Base-by-base conservation (phyloP, 169 alveolate genomes). In the Pseudocohnilembus persalinus region DNA sequence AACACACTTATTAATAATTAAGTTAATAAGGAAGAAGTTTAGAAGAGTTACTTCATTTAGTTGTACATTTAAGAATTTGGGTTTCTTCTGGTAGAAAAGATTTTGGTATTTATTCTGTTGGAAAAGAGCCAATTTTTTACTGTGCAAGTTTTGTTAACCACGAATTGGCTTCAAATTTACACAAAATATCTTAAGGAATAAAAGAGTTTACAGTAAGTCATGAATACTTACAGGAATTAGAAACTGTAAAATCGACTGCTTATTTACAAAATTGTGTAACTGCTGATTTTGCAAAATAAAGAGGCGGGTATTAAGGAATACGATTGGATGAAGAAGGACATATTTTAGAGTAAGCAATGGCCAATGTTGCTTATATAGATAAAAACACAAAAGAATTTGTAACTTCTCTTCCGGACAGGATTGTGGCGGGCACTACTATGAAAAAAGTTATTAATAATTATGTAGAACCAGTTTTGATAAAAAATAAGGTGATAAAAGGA, bases 271-370 rank as follows among this genome's bases (percentile, higher is more conserved):
- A 49, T 49, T 49, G 68, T 20, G 68, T 49, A 49, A 49, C 20
- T 20, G 68, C 68, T 11, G 68, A 49, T 20, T 11, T 49, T 49
- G 4, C 68, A 11, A 49, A 49, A 49, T 20, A 20, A 49, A 4
- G 63, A 63, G 84, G 84, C 26, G 84, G 84, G 20, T 79, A 79
- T 79, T 29, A 35, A 79, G 84, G 84, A 16, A n/a, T 79, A n/a
- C 34, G 63, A 49, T 30, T 63, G 6, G 84, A 79, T 27, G 74
- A 79, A 79, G 63, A 79, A 15, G 84, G 84, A 79, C 15, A 64
- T 29, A 15, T 79, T 0, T 32, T 79, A 0, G 84, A 79, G 64
- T 63, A 68, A 20, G 65, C 84, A 29, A 79, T 79, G 32, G 84
- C 84, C n/a, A 79, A 72, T 64, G 64, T 79, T 4, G 84, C 75